Base-by-base conservation (phyloP, 768 basidiomycete genomes). In the Agrocybe pediades region DNA sequence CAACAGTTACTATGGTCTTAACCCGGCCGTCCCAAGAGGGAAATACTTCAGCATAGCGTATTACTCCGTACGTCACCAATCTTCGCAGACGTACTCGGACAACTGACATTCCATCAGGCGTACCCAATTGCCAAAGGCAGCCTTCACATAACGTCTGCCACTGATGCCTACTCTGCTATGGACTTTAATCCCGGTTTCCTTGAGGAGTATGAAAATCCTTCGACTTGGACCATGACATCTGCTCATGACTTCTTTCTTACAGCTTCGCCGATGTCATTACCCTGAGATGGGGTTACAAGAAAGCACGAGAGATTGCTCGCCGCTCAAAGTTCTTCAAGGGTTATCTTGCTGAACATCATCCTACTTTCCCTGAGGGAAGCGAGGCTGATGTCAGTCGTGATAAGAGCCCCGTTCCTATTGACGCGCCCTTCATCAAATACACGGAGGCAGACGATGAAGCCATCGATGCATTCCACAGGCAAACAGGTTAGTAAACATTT, bases 211-310 rank as follows among this genome's bases (percentile, higher is more conserved):
- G 51, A 20, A 9, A 29, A 24, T n/a, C 9, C 27, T 11, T 9
- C 16, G 11, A 21, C 3, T 30, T 2, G 9, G 6, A 6, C 9
- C 3, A 16, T 9, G 1, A 6, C 21, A 16, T 30, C 19, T 41
- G 5, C 41, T 25, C 27, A 27, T 24, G 13, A 9, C 2, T 20
- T 41, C n/a, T n/a, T n/a, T 21, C 24, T 30, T 27, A 17, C 40
- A 76, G 74, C 6, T 55, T 61, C 2, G 70, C 74, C 8, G 80
- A 82, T 56, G n/a, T 86, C 3, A 72, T 60, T 0, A 63, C 73
- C 13, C 53, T 84, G 24, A 69, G 67, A 46, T 79, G 80, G 72
- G 70, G 58, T 1, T 86, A 85, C 63, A 87, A 86, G 56, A 72
- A 70, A 43, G 45, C 62, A 6, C 77, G 84, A 0, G 84, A 87